phyloP scores from a whole-genome alignment of 129 eudicot genomes.

The Erigeron canadensis region DNA sequence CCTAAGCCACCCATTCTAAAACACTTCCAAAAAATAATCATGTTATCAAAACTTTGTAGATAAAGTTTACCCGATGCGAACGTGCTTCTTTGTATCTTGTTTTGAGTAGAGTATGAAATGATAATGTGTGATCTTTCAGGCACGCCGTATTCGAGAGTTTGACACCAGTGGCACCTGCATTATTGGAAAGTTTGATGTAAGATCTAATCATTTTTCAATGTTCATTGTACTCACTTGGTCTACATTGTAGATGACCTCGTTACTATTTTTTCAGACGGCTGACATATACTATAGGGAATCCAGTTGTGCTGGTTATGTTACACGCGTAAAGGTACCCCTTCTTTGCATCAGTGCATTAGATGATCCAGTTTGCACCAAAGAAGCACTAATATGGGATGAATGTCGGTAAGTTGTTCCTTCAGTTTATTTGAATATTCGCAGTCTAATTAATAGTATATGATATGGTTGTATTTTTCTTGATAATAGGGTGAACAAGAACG shows the following conservation, averaged over 20 bases:
- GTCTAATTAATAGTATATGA: not conserved
- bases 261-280: slow-evolving; percentile 58
- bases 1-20: not conserved
- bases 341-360: slow-evolving; percentile 89
- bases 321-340: slow-evolving; percentile 74
- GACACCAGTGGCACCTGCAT: slow-evolving; percentile 74
- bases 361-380: slow-evolving; percentile 93
- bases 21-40: not conserved
- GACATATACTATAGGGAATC: slow-evolving; percentile 81
- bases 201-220: not conserved
- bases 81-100: not conserved
- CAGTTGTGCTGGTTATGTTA: slow-evolving; percentile 70
- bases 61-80: not conserved
- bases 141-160: slow-evolving; percentile 82
- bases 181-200: slow-evolving; percentile 75
- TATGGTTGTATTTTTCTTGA: slow-evolving; percentile 15
- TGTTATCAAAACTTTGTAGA: not conserved
- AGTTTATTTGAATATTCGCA: not conserved
- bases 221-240: not conserved
- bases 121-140: slow-evolving; percentile 42
- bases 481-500: slow-evolving; percentile 63
- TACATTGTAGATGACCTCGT: slow-evolving; percentile 8
- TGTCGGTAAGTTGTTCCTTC: slow-evolving; percentile 51
- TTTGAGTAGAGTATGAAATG: not conserved
- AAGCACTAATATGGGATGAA: slow-evolving; percentile 98